Conservation (phyloP, 106 monocot species). For the Platanthera guangdongensis region DNA sequence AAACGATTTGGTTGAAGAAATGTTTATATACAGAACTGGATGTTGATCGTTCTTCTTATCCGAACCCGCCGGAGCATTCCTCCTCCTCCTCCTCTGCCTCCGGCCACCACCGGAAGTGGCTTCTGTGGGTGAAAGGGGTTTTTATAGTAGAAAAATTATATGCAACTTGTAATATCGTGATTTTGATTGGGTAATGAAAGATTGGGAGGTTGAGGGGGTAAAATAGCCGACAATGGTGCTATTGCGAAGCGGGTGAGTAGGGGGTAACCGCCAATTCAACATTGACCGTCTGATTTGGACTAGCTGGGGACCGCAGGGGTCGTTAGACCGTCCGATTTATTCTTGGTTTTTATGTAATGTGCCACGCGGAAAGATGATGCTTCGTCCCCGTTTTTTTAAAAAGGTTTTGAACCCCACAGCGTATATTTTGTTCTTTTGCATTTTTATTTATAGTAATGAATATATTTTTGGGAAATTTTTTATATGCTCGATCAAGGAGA, state of each 20-base stretch:
- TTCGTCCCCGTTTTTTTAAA: not conserved
- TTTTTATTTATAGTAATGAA: too few relatives aligned
- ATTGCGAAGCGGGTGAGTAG: not conserved
- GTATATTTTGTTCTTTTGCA: too few relatives aligned
- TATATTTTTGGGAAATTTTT: too few relatives aligned
- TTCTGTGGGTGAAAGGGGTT: not conserved
- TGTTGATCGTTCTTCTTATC: not conserved
- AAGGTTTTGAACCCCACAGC: not conserved
- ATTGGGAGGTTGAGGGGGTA: not conserved
- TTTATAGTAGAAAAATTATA: not conserved
- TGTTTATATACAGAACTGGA: not conserved
- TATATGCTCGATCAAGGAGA: too few relatives aligned
- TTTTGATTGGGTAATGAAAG: not conserved
- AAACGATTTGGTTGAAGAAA: not conserved
- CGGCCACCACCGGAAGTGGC: not conserved
- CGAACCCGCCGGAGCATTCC: not conserved
- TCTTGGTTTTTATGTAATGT: not conserved
- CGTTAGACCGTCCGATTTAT: not conserved
- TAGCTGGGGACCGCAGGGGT: not conserved
- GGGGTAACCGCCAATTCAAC: conserved; percentile 1
- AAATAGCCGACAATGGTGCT: not conserved
- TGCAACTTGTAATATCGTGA: not conserved
- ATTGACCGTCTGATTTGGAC: not conserved
- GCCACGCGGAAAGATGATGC: not conserved
- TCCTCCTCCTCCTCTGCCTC: not conserved